phyloP scores from a whole-genome alignment of 192 early-diverging fungal species.

The Paraglomus brasilianum region DNA sequence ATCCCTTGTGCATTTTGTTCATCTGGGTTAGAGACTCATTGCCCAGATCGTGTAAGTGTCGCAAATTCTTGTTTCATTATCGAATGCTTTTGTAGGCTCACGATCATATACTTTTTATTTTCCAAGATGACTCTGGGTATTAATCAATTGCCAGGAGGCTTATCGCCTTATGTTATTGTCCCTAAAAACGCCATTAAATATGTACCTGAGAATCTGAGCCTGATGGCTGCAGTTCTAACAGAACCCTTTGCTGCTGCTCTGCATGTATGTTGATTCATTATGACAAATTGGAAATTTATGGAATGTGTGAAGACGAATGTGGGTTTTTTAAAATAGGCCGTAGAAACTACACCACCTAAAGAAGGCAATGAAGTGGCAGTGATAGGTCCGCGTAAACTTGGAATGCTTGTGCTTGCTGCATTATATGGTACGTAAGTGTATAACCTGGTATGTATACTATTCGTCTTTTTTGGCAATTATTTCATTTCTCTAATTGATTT shows the following conservation, averaged over 20 bases:
- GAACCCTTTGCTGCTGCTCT: constrained; percentile 1
- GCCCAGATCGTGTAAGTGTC: constrained; percentile 6
- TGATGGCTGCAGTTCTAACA: background rate
- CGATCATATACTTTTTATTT: background rate
- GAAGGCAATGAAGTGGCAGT: constrained; percentile 1
- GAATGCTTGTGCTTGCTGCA: constrained; percentile 5
- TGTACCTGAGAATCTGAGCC: background rate
- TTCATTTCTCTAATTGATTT: background rate
- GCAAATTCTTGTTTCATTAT: too few species aligned
- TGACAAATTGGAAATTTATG: too few species aligned
- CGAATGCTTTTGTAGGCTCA: background rate
- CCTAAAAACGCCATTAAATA: background rate
- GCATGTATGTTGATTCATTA: too few species aligned
- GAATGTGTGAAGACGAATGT: too few species aligned
- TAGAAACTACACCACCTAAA: constrained; percentile 3
- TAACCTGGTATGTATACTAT: background rate
- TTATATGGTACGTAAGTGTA: background rate
- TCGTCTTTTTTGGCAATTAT: background rate
- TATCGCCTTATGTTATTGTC: constrained; percentile 7
- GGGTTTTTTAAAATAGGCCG: background rate
- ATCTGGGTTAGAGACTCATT: constrained; percentile 2
- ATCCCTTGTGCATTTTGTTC: background rate
- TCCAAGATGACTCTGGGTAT: constrained; percentile 12
- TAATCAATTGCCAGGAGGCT: background rate
- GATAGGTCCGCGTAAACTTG: constrained; percentile 6